Percentiles rank a stretch among this genome's conserved stretches.
Conservation (phyloP, 1,284 basidiomycete species). For the Peniophora sp. region DNA sequence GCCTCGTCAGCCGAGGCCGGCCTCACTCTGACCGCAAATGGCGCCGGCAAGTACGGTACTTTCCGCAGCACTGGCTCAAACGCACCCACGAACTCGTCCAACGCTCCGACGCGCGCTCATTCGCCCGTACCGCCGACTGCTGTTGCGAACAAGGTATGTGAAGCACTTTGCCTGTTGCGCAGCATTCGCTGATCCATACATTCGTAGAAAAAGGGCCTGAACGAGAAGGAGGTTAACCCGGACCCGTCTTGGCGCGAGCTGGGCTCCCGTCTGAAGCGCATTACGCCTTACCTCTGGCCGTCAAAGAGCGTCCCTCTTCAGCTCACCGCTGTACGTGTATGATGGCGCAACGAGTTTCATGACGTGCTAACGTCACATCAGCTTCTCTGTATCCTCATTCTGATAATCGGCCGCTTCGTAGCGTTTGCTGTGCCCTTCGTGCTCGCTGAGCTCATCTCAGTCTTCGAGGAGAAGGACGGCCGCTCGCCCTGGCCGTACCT, state of each 20-base stretch:
- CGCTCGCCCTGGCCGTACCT: conserved; percentile 57
- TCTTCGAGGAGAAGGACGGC: conserved; percentile 41
- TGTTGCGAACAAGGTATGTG: neutral
- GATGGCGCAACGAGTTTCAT: neutral
- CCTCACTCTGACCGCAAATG: conserved; percentile 36
- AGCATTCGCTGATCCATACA: conserved; percentile 6
- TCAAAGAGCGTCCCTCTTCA: conserved; percentile 58
- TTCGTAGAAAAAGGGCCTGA: conserved; percentile 26
- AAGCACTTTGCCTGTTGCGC: conserved; percentile 6
- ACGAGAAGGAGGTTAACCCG: conserved; percentile 46
- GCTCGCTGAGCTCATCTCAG: conserved; percentile 59
- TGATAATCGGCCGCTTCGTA: conserved; percentile 69
- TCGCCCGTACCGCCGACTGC: conserved; percentile 40
- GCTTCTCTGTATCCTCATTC: conserved; percentile 58
- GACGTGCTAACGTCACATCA: conserved; percentile 18
- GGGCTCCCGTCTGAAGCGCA: conserved; percentile 46
- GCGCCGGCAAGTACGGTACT: conserved; percentile 66
- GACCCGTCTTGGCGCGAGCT: conserved; percentile 65
- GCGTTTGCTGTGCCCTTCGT: conserved; percentile 69
- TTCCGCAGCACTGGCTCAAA: conserved; percentile 47
- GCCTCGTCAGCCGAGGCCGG: conserved; percentile 32
- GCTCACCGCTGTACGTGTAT: conserved; percentile 51
- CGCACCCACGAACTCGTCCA: conserved; percentile 34
- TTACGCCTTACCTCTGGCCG: conserved; percentile 82
- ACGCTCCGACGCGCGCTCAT: conserved; percentile 49